These are phyloP conservation scores for Onygena corvina DNA, from an alignment of 2,329 filamentous ascomycete genomes.

Conservation along the genomic window DNA sequence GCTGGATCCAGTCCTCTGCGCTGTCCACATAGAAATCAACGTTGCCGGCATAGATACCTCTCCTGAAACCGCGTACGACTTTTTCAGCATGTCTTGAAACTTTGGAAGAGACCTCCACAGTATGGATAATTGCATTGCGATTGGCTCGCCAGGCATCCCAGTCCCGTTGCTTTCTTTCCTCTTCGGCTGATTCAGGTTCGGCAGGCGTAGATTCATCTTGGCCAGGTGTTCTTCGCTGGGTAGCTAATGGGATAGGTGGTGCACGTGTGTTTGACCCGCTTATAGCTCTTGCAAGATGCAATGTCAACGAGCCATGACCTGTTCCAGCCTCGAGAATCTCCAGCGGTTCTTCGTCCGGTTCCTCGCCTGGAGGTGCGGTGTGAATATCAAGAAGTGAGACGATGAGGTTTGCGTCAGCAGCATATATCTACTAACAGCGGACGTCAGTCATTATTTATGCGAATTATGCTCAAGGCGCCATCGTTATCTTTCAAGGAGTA, in stretches of 20 bases:
- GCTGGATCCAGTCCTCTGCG: conserved; percentile 50
- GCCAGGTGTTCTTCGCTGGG: conserved; percentile 17
- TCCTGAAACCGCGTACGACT: conserved; percentile 54
- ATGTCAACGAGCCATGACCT: conserved; percentile 67
- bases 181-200: conserved; percentile 16
- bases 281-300: conserved; percentile 63
- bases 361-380: conserved; percentile 33
- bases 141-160: conserved; percentile 38
- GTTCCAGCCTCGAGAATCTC: conserved; percentile 78
- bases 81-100: conserved; percentile 54
- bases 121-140: conserved; percentile 61
- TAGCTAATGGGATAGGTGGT: conserved; percentile 31
- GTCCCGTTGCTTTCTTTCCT: conserved; percentile 24
- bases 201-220: conserved; percentile 15
- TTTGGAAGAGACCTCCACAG: conserved; percentile 52
- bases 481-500: background rate
- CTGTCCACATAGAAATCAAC: conserved; percentile 63
- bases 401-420: conserved; percentile 62
- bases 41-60: conserved; percentile 56
- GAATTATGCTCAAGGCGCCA: background rate
- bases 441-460: background rate
- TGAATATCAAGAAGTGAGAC: conserved; percentile 67
- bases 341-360: conserved; percentile 35
- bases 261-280: conserved; percentile 56
- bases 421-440: conserved; percentile 38